Base-by-base conservation (phyloP, 805 yeast species). In the Wickerhamomyces hampshirensis region DNA sequence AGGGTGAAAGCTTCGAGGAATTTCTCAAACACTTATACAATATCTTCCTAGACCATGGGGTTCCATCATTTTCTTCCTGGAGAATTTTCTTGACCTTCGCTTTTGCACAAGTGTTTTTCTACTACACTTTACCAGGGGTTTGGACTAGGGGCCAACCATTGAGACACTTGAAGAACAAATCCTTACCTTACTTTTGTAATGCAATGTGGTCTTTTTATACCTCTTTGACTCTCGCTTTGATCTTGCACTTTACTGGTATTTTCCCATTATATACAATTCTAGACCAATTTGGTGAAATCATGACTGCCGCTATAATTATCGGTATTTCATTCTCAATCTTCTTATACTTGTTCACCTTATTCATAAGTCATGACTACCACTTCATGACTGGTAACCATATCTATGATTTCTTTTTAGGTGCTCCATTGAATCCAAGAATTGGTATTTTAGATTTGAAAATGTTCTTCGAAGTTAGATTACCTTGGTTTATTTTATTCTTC, bases 381-480 rank as follows among this genome's bases (percentile, higher is more conserved):
- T 71, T 93, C 44, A 77, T 91, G 91, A 80, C 97, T 7, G 97
- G 98, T 16, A 86, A 84, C 61, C 82, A 75, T 53, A 61, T 93
- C 47, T 91, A 88, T 56, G 98, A 93, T 62, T 69, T 87, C 55
- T 93, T 93, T 67, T 80, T 93, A 94, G 98, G 98, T 33, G 96
- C 96, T 12, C 95, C 97, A 28, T 75, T 93, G 59, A 93, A 93
- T 63, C 98, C 98, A 45, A 75, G 98, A 59, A 70, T 91, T 56
- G 98, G 97, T 28, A 81, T 80, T 50, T 72, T 91, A 51, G 98
- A 93, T 63, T 69, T 87, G 60, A 93, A 93, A 71, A 87, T 93
- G 95, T 93, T 93, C 63, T 91, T 88, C 59, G 98, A 93, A 64
- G 97, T 93, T 30, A 79, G 98, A 59, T 70, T 93, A 42, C 98